Evolutionary conservation across 2,329 filamentous ascomycete species (phyloP), one percentile per base, ranked within the genome.

Genomic region (Hypoxylon sp.): DNA sequence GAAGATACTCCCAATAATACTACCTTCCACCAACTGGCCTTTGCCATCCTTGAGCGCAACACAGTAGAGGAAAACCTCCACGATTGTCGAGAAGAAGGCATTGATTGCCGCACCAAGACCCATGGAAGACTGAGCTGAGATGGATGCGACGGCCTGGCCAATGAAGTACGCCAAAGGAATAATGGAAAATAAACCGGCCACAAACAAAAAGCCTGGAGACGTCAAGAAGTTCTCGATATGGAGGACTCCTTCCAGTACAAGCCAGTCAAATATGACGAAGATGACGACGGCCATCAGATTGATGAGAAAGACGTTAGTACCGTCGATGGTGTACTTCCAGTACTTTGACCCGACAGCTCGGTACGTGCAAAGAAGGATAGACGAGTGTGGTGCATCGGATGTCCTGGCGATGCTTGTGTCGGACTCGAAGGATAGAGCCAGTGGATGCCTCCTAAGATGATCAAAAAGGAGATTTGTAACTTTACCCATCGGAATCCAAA

Each of bases 321-420:
- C 97, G 78, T 99, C 96, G 65, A 99, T 86, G 3, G 96, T 99
- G 82, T 99, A 99, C 82, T 99, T 99, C 95, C 97, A 99, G 84
- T 99, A 99, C 80, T 95, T 95, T 73, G 90, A 86, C 11, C 96
- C 96, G 11, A 97, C 95, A 48, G 96, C 96, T 65, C 97, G 92
- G 82, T 99, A 99, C 5, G 96, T 99, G 86, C 96, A 99, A 35
- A 99, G 86, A 17, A 99, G 85, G 68, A 99, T 95, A 10, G 95
- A 95, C 14, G 92, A 92, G 50, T 94, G 92, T 20, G 92, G 90
- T 14, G 90, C 89, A 51, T 91, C 90, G 6, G 89, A 88, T 11
- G 86, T 85, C 62, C 95, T 91, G 27, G 92, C 90, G 76, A 92
- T 92, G 64, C 90, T 87, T 63, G 89, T 90, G 78, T 97, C 95